Conservation (phyloP, 768 basidiomycete species). For the Amanita phalloides region DNA sequence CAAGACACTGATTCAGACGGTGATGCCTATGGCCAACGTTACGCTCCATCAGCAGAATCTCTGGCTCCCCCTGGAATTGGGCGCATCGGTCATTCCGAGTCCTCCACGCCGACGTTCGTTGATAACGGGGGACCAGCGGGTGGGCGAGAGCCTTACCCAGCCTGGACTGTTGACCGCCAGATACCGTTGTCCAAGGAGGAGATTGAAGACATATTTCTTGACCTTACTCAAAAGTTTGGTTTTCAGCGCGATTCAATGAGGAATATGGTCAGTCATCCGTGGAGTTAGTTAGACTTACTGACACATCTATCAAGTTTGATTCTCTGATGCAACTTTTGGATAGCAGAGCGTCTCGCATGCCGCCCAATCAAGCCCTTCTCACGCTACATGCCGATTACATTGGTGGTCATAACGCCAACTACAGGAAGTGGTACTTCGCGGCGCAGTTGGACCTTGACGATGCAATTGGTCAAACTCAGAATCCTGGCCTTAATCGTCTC, state of each 20-base stretch:
- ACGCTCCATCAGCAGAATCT: slow-evolving; percentile 69
- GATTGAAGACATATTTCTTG: slow-evolving; percentile 96
- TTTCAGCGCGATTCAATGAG: slow-evolving; percentile 94
- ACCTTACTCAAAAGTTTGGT: slow-evolving; percentile 97
- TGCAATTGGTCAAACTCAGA: slow-evolving; percentile 85
- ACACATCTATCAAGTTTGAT: slow-evolving; percentile 57
- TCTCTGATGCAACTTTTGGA: slow-evolving; percentile 97
- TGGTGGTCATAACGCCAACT: slow-evolving; percentile 96
- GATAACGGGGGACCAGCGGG: slow-evolving; percentile 48
- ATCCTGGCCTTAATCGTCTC: slow-evolving; percentile 82
- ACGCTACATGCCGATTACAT: slow-evolving; percentile 99
- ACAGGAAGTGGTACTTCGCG: slow-evolving; percentile 99
- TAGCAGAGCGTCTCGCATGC: slow-evolving; percentile 94
- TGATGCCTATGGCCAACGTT: slow-evolving; percentile 60
- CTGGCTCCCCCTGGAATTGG: slow-evolving; percentile 39
- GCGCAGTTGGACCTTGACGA: slow-evolving; percentile 98
- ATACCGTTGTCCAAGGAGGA: slow-evolving; percentile 99
- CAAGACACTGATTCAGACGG: slow-evolving; percentile 82
- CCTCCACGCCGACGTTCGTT: slow-evolving; percentile 63
- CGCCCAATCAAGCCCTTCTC: slow-evolving; percentile 87
- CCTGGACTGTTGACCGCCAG: slow-evolving; percentile 85
- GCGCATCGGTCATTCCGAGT: slow-evolving; percentile 51
- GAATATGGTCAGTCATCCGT: slow-evolving; percentile 61
- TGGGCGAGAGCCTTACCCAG: slow-evolving; percentile 80
- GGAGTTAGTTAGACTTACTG: slow-evolving; percentile 5